Base-by-base conservation (phyloP, 208 protist species). In the Leishmania turanica region DNA sequence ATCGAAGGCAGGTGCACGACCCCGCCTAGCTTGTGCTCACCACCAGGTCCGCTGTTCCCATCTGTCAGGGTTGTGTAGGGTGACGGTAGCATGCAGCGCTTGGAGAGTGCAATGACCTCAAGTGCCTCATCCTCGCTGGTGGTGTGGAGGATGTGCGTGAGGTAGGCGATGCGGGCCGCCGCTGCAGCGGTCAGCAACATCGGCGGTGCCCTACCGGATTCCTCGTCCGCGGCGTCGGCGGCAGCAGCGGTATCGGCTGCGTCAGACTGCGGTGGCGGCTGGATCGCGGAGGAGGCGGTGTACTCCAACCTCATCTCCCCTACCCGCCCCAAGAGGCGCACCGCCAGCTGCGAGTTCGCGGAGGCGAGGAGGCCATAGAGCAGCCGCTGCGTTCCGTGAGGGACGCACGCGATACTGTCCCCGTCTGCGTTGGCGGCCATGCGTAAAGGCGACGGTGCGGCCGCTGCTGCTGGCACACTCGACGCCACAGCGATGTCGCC, bases 11-110 rank as follows among this genome's bases (percentile, higher is more conserved):
- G 76, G 45, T 82, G 90, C 9, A 95, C 77, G 3, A 88, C 87
- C 1, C 81, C 76, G 24, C 81, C 81, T 5, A 17, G 40, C 81
- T 80, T 84, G 49, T 77, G 81, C 6, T 71, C 68, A 27, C 58
- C 76, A 8, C 56, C 34, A 19, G 75, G 76, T 3, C 58, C 56
- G 4, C 66, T 66, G 34, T 70, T 80, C 19, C 76, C 81, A 34
- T 84, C 81, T 1, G 79, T 82, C 73, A 95, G 88, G 31, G 86
- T 84, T 6, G 93, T 96, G 81, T 87, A 93, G 6, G 91, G 93
- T 13, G 87, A 89, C 24, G 89, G 87, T 49, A 95, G 53, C 68
- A 77, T 64, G 82, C 85, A 90, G 51, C 75, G 40, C 7, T 42
- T 60, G 62, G 91, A 92, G 37, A 95, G 78, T 37, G 78, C 83